These are phyloP conservation scores for Thamnidium elegans DNA, from an alignment of 192 early-diverging fungal genomes.

Conservation along the genomic window DNA sequence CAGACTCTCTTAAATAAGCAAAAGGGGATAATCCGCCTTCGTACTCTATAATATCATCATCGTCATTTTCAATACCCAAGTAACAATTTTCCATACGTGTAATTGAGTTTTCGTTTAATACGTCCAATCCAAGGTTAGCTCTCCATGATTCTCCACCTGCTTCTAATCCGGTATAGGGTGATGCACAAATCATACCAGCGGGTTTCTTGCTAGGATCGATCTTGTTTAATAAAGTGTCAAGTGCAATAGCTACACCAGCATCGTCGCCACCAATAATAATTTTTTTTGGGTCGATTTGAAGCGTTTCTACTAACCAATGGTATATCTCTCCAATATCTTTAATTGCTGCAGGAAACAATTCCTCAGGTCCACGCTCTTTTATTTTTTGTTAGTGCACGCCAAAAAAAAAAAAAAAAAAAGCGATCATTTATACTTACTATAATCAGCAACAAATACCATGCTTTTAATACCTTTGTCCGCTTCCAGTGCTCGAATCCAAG, in stretches of 20 bases:
- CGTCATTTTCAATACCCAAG: not conserved
- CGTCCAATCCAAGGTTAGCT: slow-evolving; percentile 6
- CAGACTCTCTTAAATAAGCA: not conserved
- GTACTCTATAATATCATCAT: not conserved
- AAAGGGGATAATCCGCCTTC: not conserved
- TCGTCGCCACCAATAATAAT: slow-evolving; percentile 23
- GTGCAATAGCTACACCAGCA: slow-evolving; percentile 14
- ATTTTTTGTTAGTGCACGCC: not conserved
- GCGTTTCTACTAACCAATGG: slow-evolving; percentile 7
- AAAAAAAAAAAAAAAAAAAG: not conserved
- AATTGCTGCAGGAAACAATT: not conserved
- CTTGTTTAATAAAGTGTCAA: slow-evolving; percentile 9
- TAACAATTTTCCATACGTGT: slow-evolving; percentile 18
- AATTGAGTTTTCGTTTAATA: slow-evolving; percentile 1
- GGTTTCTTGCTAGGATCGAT: not conserved
- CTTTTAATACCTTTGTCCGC: slow-evolving; percentile 17
- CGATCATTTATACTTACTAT: slow-evolving; percentile 9
- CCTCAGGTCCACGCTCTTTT: slow-evolving; percentile 13
- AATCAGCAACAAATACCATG: slow-evolving; percentile 14
- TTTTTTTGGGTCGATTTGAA: not conserved
- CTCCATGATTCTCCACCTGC: slow-evolving; percentile 25
- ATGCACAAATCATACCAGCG: slow-evolving; percentile 17
- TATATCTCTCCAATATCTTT: slow-evolving; percentile 14
- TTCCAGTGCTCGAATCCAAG: slow-evolving; percentile 20
- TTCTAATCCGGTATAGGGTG: slow-evolving; percentile 23